Base-by-base conservation (phyloP, 2,329 filamentous ascomycete species). In the Diaporthe capsici region DNA sequence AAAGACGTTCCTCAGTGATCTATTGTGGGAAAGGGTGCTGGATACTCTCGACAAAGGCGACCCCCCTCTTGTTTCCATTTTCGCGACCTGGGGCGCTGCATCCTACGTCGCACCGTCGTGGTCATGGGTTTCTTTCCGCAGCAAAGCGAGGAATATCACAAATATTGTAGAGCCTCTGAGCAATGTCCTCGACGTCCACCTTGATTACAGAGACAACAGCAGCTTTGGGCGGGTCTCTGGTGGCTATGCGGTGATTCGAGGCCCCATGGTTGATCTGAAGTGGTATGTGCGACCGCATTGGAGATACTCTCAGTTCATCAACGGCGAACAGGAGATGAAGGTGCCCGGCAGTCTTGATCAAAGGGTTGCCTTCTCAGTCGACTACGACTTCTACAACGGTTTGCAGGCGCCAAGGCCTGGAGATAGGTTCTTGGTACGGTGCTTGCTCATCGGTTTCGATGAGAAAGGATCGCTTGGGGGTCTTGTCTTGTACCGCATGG, bases 11-110 rank as follows among this genome's bases (percentile, higher is more conserved):
- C 63, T 68, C 31, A 53, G 63, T 15, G 63, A 68, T 39, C 22
- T 68, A 9, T 39, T 68, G 47, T 68, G 63, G 63, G 63, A 68
- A 39, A 37, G 63, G 13, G 63, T 68, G 4, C 28, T 68, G 63
- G 39, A 39, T 34, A 15, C 34, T 51, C 63, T 68, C 47, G 63
- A 12, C 4, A 53, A 31, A 28, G 63, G 63, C 2, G 31, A 53
- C 1, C 6, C 22, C 2, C 63, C 47, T 6, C 7, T 68, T 22
- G 37, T 68, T 17, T 20, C 34, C 22, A 53, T 68, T 17, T 5
- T 34, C 8, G 4, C 63, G 4, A 34, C 5, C 4, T 68, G 63
- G 47, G 47, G 63, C 9, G 13, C 63, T 28, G 47, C 6, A 5
- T 39, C 63, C 22, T 68, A 68, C 31, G 34, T 39, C 22, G 63